Evolutionary conservation across 345 rosid species (phyloP).

Genomic region (Arabidopsis arenosa): DNA sequence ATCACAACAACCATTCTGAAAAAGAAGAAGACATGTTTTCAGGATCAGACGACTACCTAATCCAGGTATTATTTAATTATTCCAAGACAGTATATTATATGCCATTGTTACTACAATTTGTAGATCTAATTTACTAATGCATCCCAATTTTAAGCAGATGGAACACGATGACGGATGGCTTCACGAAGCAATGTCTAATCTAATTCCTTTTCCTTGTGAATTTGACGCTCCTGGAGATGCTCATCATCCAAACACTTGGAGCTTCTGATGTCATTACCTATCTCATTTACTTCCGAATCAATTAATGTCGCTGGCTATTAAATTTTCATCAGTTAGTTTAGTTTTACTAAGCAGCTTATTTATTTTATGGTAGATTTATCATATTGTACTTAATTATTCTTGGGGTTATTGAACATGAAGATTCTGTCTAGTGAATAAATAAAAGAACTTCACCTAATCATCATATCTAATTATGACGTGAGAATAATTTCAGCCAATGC

Average conservation of each 20-base stretch:
- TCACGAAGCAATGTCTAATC: constrained; percentile 77
- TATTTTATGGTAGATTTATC: constrained; percentile 23
- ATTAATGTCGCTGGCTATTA: constrained; percentile 32
- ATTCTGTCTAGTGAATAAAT: constrained; percentile 35
- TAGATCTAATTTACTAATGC: neutral
- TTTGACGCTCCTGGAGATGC: constrained; percentile 37
- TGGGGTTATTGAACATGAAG: constrained; percentile 36
- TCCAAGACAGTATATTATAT: neutral
- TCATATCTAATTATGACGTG: constrained; percentile 5
- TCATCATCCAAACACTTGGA: constrained; percentile 43
- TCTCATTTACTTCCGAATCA: constrained; percentile 4
- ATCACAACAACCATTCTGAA: constrained; percentile 43
- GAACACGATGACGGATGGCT: constrained; percentile 79
- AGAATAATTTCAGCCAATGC: constrained; percentile 30
- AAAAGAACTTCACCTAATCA: constrained; percentile 32
- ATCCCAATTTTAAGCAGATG: constrained; percentile 47
- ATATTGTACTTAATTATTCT: constrained; percentile 38
- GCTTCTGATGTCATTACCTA: constrained; percentile 36
- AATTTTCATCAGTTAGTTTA: constrained; percentile 34
- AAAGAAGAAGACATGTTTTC: constrained; percentile 53
- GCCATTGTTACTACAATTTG: neutral
- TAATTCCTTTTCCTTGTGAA: constrained; percentile 62
- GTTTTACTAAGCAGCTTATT: constrained; percentile 26
- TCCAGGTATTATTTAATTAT: constrained; percentile 48
- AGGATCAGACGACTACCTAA: constrained; percentile 41